Conservation (phyloP, 1,284 basidiomycete genomes). For the Meira miltonrushii region DNA sequence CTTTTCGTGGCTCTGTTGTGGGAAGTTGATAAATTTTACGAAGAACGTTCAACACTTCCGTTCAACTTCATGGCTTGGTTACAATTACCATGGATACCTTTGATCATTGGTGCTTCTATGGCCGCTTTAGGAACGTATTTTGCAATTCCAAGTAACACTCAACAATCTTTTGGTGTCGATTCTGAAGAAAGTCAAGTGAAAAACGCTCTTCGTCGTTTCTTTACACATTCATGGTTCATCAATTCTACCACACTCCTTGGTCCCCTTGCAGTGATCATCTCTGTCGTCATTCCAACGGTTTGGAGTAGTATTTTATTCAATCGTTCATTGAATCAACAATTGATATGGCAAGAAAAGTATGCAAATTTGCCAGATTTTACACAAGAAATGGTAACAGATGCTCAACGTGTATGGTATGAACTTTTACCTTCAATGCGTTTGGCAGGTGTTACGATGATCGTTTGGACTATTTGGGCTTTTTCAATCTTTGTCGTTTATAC, state of each 20-base stretch:
- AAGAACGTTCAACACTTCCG: not conserved
- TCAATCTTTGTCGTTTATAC: not conserved
- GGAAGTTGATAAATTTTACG: not conserved
- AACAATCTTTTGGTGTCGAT: too few relatives aligned
- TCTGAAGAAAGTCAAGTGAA: too few relatives aligned
- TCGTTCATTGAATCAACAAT: not conserved
- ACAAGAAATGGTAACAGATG: conserved; percentile 6
- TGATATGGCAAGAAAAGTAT: not conserved
- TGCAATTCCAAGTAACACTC: not conserved
- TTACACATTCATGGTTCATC: not conserved
- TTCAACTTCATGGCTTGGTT: not conserved
- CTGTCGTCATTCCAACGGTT: conserved; percentile 1
- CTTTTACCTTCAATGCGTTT: not conserved
- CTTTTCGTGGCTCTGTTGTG: conserved; percentile 1
- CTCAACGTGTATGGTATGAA: conserved; percentile 4
- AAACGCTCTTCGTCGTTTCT: not conserved
- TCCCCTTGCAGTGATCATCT: not conserved
- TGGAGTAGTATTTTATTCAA: not conserved
- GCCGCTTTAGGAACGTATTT: conserved; percentile 9
- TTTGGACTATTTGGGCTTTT: conserved; percentile 1
- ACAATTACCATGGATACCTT: not conserved
- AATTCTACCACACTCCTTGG: not conserved
- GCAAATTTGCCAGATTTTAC: not conserved
- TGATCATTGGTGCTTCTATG: conserved; percentile 1
- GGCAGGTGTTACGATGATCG: not conserved